Evolutionary conservation across 2,329 filamentous ascomycete genomes (phyloP).

Genomic region (Diaporthe humulicola): DNA sequence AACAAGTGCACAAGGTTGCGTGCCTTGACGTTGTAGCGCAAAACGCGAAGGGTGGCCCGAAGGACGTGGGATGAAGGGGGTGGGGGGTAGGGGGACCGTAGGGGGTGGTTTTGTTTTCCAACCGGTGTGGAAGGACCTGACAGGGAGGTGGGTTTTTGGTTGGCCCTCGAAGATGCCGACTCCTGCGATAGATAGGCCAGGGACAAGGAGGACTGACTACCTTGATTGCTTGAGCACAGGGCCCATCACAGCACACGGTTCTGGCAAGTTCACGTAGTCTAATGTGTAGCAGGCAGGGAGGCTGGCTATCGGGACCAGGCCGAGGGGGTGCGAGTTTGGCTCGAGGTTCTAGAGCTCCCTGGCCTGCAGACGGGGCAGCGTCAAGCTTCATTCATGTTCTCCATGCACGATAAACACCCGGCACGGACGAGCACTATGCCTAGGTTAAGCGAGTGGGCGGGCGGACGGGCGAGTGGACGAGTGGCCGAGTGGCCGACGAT

Average conservation of each 20-base stretch:
- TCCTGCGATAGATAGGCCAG: slow-evolving; percentile 17
- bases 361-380: slow-evolving; percentile 8
- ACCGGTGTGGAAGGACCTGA: slow-evolving; percentile 8
- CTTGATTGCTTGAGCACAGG: slow-evolving; percentile 4
- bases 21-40: slow-evolving; percentile 18
- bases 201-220: slow-evolving; percentile 11
- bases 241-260: neutral
- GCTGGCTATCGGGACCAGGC: slow-evolving; percentile 14
- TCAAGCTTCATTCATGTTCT: slow-evolving; percentile 19
- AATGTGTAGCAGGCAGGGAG: neutral
- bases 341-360: slow-evolving; percentile 16
- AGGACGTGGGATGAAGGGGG: slow-evolving; percentile 26
- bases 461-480: slow-evolving; percentile 4
- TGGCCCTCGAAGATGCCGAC: slow-evolving; percentile 11
- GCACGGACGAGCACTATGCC: slow-evolving; percentile 6
- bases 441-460: neutral
- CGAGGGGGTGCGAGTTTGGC: slow-evolving; percentile 11
- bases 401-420: slow-evolving; percentile 28
- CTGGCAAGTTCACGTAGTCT: neutral
- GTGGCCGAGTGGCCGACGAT: neutral
- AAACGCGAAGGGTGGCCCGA: slow-evolving; percentile 1
- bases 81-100: neutral
- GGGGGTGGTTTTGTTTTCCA: neutral
- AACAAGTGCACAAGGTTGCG: slow-evolving; percentile 2
- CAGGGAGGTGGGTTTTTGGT: slow-evolving; percentile 22